These are phyloP conservation scores for Daldinia sp. DNA, from an alignment of 2,329 filamentous ascomycete genomes.

Conservation along the genomic window DNA sequence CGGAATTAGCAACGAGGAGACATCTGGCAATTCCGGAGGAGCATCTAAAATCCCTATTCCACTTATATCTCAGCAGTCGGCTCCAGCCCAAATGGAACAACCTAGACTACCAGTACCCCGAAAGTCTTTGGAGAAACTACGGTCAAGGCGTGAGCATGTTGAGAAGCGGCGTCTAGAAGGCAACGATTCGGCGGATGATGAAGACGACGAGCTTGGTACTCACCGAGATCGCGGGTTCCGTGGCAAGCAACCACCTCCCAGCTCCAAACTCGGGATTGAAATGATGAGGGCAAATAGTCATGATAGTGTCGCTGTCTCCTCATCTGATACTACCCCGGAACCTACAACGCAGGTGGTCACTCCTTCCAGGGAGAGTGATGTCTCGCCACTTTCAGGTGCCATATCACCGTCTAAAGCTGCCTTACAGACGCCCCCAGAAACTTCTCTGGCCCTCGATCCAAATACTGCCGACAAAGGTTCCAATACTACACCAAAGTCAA, in stretches of 20 bases:
- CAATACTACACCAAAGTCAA: constrained; percentile 61
- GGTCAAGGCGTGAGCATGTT: constrained; percentile 78
- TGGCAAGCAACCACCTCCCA: constrained; percentile 71
- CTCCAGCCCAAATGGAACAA: constrained; percentile 71
- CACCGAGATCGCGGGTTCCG: constrained; percentile 57
- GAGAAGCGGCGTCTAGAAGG: constrained; percentile 80
- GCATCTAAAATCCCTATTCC: constrained; percentile 62
- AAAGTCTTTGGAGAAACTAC: constrained; percentile 79
- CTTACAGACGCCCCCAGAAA: constrained; percentile 50
- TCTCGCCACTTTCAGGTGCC: constrained; percentile 45
- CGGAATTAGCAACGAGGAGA: constrained; percentile 78
- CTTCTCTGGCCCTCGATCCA: constrained; percentile 41
- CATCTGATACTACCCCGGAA: constrained; percentile 64
- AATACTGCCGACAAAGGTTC: constrained; percentile 43
- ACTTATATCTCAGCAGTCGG: constrained; percentile 72
- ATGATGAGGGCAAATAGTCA: constrained; percentile 98
- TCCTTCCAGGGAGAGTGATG: constrained; percentile 58
- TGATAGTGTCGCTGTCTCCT: constrained; percentile 75
- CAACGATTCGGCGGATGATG: constrained; percentile 89
- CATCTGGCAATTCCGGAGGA: constrained; percentile 51
- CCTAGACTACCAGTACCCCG: constrained; percentile 62
- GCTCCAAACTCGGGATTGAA: constrained; percentile 92
- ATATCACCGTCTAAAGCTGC: constrained; percentile 39
- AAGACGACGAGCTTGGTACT: constrained; percentile 89
- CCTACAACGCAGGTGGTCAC: constrained; percentile 66